Percentiles rank a stretch among this genome's conserved stretches.
phyloP scores from a whole-genome alignment of 73 alveolate species.

The Stentor coeruleus region DNA sequence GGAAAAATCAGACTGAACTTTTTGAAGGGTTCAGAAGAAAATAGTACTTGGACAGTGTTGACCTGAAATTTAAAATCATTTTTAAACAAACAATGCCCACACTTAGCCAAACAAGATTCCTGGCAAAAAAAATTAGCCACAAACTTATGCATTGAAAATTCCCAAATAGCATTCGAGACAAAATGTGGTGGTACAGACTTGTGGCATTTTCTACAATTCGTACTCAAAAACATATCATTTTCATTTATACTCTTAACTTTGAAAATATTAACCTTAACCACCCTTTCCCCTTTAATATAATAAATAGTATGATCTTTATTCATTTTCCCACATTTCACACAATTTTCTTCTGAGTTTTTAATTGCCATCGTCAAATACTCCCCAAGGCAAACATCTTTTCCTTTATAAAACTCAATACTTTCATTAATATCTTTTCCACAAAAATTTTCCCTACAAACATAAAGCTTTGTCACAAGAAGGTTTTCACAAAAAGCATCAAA shows the following conservation, averaged over 20 bases:
- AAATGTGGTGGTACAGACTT: background rate
- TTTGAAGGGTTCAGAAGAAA: background rate
- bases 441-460: background rate
- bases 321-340: background rate
- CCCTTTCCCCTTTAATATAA: background rate
- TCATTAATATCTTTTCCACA: background rate
- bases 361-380: background rate
- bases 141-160: constrained; percentile 4
- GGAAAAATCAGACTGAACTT: background rate
- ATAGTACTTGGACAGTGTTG: background rate
- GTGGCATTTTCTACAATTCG: background rate
- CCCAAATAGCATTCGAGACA: constrained; percentile 1
- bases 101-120: background rate
- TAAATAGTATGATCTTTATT: background rate
- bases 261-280: background rate
- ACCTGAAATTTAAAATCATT: background rate
- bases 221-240: background rate
- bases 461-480: no score
- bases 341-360: background rate
- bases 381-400: background rate
- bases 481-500: no score
- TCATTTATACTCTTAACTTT: background rate
- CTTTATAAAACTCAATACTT: background rate
- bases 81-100: background rate
- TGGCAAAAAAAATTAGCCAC: background rate